Evolutionary conservation across 371 early-diverging fungal genomes (phyloP).

Genomic region (Mortierella sp.): DNA sequence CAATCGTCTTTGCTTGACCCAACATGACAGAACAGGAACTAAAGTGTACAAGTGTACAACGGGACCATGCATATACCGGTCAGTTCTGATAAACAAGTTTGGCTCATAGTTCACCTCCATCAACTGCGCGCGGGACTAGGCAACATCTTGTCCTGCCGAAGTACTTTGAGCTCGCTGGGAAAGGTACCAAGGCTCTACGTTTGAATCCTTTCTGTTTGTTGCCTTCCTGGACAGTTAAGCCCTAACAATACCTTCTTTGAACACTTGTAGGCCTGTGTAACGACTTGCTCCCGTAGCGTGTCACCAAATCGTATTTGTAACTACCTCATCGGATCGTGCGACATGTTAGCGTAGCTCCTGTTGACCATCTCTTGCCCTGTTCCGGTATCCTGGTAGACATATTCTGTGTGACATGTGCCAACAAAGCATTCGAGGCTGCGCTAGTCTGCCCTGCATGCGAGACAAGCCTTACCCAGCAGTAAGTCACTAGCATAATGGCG

Average conservation of each 20-base stretch:
- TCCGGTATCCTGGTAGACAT: slow-evolving; percentile 62
- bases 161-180: slow-evolving; percentile 16
- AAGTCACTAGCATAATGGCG: slow-evolving; percentile 18
- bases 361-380: background rate
- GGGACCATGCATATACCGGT: background rate
- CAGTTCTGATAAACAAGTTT: background rate
- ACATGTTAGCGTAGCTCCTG: background rate
- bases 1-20: background rate
- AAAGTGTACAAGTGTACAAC: slow-evolving; percentile 7
- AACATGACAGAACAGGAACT: slow-evolving; percentile 26
- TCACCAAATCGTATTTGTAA: background rate
- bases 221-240: too few relatives aligned
- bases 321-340: too few relatives aligned
- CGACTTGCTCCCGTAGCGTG: slow-evolving; percentile 79
- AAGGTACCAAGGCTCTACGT: slow-evolving; percentile 9
- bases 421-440: slow-evolving; percentile 62
- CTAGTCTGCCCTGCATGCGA: slow-evolving; percentile 84
- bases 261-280: slow-evolving; percentile 73
- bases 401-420: slow-evolving; percentile 81
- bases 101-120: background rate
- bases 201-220: too few relatives aligned
- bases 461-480: slow-evolving; percentile 69
- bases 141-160: slow-evolving; percentile 27
- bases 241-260: too few relatives aligned
- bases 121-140: slow-evolving; percentile 3